phyloP scores from a whole-genome alignment of 148 eudicot genomes.

The Polygonum maritimum region DNA sequence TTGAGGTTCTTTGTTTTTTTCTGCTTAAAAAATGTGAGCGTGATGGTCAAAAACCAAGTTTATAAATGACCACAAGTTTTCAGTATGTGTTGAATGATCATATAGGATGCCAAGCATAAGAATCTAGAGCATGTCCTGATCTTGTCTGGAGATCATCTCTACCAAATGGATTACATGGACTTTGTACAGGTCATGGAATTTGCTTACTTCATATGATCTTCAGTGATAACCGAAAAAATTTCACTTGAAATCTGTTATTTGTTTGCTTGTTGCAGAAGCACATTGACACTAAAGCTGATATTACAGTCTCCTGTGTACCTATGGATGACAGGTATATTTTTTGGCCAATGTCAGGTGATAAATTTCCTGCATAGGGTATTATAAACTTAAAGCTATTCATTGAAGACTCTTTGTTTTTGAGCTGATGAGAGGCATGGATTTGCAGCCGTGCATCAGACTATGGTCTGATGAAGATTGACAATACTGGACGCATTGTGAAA shows the following conservation, averaged over 20 bases:
- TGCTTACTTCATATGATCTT: not conserved
- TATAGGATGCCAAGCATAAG: slow-evolving; percentile 65
- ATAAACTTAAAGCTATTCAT: not conserved
- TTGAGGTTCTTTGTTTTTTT: slow-evolving; percentile 17
- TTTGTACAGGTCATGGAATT: slow-evolving; percentile 32
- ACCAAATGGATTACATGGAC: slow-evolving; percentile 83
- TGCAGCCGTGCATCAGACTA: slow-evolving; percentile 51
- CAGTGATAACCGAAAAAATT: not conserved
- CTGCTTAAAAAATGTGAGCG: not conserved
- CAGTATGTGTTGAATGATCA: not conserved
- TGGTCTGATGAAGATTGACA: slow-evolving; percentile 63
- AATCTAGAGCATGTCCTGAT: slow-evolving; percentile 59
- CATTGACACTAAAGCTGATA: slow-evolving; percentile 76
- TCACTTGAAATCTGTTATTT: not conserved
- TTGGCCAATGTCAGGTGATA: too few species aligned
- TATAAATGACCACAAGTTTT: not conserved
- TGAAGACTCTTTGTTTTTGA: not conserved
- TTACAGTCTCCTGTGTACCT: slow-evolving; percentile 93
- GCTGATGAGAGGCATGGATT: slow-evolving; percentile 4
- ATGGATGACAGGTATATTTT: slow-evolving; percentile 69
- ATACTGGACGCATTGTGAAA: slow-evolving; percentile 53
- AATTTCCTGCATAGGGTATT: too few species aligned
- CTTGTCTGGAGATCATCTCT: slow-evolving; percentile 85
- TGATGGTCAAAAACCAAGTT: not conserved
- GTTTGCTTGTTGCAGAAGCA: slow-evolving; percentile 33